Evolutionary conservation across 2,329 filamentous ascomycete genomes (phyloP).

Genomic region (Cercospora citrullina): DNA sequence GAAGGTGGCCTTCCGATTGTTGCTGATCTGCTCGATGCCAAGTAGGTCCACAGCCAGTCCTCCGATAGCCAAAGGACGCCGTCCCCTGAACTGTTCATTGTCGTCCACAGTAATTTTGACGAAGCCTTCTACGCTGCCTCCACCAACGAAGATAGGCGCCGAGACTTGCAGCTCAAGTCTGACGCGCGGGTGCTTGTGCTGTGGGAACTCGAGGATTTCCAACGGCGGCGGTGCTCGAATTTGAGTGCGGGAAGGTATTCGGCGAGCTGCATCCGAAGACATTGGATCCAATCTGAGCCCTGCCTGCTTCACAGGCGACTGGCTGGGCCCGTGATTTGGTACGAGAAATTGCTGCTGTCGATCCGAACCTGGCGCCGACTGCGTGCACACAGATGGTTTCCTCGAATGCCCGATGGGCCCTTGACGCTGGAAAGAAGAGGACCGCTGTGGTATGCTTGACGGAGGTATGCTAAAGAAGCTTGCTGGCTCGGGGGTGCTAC

Average conservation of each 20-base stretch:
- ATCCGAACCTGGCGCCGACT: slow-evolving; percentile 11
- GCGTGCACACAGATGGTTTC: slow-evolving; percentile 28
- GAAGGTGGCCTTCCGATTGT: slow-evolving; percentile 51
- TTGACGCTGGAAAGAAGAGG: slow-evolving; percentile 42
- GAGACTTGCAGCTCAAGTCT: slow-evolving; percentile 52
- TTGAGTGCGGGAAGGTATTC: slow-evolving; percentile 52
- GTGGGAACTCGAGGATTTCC: slow-evolving; percentile 53
- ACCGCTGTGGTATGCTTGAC: slow-evolving; percentile 48
- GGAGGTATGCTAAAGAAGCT: slow-evolving; percentile 50
- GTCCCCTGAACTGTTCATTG: slow-evolving; percentile 46
- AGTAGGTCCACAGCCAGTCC: slow-evolving; percentile 54
- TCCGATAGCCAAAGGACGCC: slow-evolving; percentile 49
- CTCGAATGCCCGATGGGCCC: slow-evolving; percentile 15
- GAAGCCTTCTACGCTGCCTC: slow-evolving; percentile 55
- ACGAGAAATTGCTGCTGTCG: slow-evolving; percentile 37
- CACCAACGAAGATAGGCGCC: slow-evolving; percentile 56
- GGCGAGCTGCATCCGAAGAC: slow-evolving; percentile 45
- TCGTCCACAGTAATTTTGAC: slow-evolving; percentile 52
- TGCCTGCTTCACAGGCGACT: slow-evolving; percentile 52
- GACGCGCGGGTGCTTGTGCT: slow-evolving; percentile 51
- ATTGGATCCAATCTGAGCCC: slow-evolving; percentile 45
- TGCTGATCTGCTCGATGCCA: slow-evolving; percentile 54
- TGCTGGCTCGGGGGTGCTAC: slow-evolving; percentile 42
- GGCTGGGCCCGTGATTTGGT: slow-evolving; percentile 48
- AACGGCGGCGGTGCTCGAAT: slow-evolving; percentile 48